Percentiles rank a stretch among this genome's conserved stretches.
phyloP scores from a whole-genome alignment of 805 yeast species.

The Scheffersomyces spartinae region DNA sequence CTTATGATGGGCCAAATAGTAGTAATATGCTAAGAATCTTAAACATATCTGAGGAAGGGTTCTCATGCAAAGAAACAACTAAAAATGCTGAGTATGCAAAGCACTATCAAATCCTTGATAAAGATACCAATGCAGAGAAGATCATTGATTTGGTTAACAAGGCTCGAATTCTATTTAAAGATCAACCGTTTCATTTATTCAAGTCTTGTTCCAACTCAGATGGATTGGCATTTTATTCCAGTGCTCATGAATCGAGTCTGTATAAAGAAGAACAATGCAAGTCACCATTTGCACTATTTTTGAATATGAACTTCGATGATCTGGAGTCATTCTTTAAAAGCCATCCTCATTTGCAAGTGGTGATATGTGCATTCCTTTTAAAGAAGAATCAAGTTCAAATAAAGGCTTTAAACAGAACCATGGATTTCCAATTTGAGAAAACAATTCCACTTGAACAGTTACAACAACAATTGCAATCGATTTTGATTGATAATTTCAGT shows the following conservation, averaged over 20 bases:
- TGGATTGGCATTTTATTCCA: conserved; percentile 39
- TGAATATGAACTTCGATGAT: conserved; percentile 47
- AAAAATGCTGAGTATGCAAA: conserved; percentile 46
- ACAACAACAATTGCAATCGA: conserved; percentile 10
- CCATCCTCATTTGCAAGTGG: conserved; percentile 6
- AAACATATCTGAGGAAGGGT: not conserved
- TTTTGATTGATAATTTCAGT: conserved; percentile 10
- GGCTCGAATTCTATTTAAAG: conserved; percentile 63
- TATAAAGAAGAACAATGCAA: conserved; percentile 45
- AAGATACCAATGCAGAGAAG: conserved; percentile 36
- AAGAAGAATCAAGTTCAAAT: conserved; percentile 9
- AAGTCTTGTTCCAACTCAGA: conserved; percentile 24
- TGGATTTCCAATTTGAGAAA: conserved; percentile 10
- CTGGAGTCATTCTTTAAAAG: too few species aligned
- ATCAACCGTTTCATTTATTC: conserved; percentile 81
- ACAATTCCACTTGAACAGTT: conserved; percentile 12
- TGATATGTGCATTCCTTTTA: too few species aligned
- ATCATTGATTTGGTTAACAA: conserved; percentile 51
- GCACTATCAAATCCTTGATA: conserved; percentile 63
- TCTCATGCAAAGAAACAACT: conserved; percentile 1
- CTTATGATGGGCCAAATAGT: too few species aligned
- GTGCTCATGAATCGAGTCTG: conserved; percentile 53
- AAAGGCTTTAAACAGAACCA: conserved; percentile 8
- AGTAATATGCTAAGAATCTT: too few species aligned
- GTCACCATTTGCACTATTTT: conserved; percentile 53